Conservation (phyloP, 768 basidiomycete genomes). For the Lentinula detonsa region DNA sequence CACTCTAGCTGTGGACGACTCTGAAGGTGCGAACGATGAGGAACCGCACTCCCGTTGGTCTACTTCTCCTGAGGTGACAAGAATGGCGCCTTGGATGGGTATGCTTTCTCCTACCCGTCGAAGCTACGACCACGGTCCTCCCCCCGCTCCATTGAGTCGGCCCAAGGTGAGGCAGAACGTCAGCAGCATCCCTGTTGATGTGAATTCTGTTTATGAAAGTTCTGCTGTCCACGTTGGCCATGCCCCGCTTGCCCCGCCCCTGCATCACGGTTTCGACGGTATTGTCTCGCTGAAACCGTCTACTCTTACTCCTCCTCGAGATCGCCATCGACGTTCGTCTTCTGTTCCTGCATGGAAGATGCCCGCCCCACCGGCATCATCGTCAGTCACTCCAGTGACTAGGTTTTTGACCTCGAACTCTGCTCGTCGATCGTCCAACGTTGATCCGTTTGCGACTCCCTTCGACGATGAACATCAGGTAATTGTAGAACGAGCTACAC, state of each 20-base stretch:
- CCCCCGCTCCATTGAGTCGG: conserved; percentile 21
- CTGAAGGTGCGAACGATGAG: conserved; percentile 14
- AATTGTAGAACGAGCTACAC: conserved; percentile 18
- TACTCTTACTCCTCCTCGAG: conserved; percentile 6
- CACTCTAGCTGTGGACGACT: conserved; percentile 17
- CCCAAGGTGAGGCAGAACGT: conserved; percentile 24
- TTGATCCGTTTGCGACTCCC: conserved; percentile 67
- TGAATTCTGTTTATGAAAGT: conserved; percentile 19
- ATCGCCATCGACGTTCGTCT: conserved; percentile 18
- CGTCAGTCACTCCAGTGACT: conserved; percentile 32
- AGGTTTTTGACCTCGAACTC: conserved; percentile 38
- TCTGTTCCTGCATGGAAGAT: conserved; percentile 15
- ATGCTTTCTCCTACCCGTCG: conserved; percentile 22
- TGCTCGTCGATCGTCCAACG: conserved; percentile 31
- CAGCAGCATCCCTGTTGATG: conserved; percentile 28
- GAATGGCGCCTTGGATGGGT: conserved; percentile 26
- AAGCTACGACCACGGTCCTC: conserved; percentile 11
- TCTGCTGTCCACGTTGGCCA: conserved; percentile 11
- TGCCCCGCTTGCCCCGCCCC: conserved; percentile 28
- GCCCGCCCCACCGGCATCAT: conserved; percentile 9
- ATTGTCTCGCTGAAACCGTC: neutral
- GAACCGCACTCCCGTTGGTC: conserved; percentile 31
- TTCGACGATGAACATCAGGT: conserved; percentile 66
- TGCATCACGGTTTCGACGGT: conserved; percentile 33
- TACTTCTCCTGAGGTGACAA: conserved; percentile 24